Percentiles rank a stretch among this genome's conserved stretches.
Conservation (phyloP, 805 yeast species). For the Zygosaccharomyces gambellarensis region DNA sequence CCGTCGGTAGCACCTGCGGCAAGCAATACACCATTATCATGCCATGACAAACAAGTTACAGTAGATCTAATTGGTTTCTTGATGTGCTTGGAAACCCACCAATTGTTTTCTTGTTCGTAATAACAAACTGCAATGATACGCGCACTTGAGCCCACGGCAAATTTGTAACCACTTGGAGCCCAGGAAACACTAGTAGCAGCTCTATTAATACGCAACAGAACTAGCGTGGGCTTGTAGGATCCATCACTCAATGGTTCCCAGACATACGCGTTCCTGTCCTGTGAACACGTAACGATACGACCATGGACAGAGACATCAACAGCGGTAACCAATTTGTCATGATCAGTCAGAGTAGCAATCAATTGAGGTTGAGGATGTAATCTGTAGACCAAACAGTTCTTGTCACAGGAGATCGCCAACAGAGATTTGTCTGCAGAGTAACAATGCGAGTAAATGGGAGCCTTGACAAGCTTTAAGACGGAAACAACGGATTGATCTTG, state of each 20-base stretch:
- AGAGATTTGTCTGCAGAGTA: conserved; percentile 62
- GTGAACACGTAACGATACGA: conserved; percentile 91
- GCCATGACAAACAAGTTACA: conserved; percentile 82
- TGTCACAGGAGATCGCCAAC: conserved; percentile 80
- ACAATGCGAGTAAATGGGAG: conserved; percentile 87
- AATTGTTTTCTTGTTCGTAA: conserved; percentile 91
- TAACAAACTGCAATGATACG: conserved; percentile 92
- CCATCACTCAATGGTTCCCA: conserved; percentile 74
- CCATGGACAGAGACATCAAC: conserved; percentile 88
- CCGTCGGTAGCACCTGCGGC: conserved; percentile 94
- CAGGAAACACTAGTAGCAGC: conserved; percentile 93
- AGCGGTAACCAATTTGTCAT: conserved; percentile 91
- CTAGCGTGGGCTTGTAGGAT: conserved; percentile 80
- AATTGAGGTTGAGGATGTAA: conserved; percentile 51
- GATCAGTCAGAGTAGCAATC: conserved; percentile 67
- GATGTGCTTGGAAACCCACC: conserved; percentile 99
- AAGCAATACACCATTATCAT: conserved; percentile 81
- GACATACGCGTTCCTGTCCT: conserved; percentile 94
- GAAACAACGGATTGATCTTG: conserved; percentile 27
- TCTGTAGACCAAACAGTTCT: conserved; percentile 67
- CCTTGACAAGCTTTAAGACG: conserved; percentile 65
- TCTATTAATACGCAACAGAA: conserved; percentile 83
- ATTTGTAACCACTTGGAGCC: conserved; percentile 93
- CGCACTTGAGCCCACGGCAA: conserved; percentile 96
- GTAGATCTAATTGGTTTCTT: conserved; percentile 92